Evolutionary conservation across 2,329 filamentous ascomycete species (phyloP), one percentile per base, ranked within the genome.

Genomic region (Grosmannia clavigera): DNA sequence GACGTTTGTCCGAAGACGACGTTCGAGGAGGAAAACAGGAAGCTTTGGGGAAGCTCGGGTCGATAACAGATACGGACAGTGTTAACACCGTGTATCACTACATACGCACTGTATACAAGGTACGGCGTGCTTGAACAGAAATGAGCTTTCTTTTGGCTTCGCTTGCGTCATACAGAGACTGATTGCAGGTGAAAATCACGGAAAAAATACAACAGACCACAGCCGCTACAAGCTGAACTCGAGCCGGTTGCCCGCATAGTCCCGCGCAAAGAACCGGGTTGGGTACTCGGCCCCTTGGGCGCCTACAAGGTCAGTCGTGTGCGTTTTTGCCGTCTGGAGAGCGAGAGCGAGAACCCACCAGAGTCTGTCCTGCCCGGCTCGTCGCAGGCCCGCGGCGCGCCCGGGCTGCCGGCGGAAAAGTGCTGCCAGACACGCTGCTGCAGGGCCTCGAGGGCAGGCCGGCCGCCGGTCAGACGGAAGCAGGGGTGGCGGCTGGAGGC

Each of bases 191-290:
- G 38, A 40, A 40, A 51, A 25, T 12, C 22, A 51, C 46, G 48
- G 5, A 51, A 27, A n/a, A 5, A 29, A 1, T 12, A 25, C 48
- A 25, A 25, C 48, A 9, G 9, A 22, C 48, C 12, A 22, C 22
- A 25, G 22, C 22, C 22, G 16, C 31, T 57, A 80, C 60, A 79
- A 58, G 58, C 74, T 79, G 64, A 82, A 82, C 66, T 81, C 79
- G 40, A 82, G 66, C 58, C 75, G 68, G 64, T 82, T 81, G 2
- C 80, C 79, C 1, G 78, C 78, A 69, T 75, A 82, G 64, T 82
- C 79, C 61, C 80, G 75, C 0, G 81, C 82, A 68, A 86, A 86
- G 68, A 86, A 86, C 16, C 83, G 73, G 43, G 71, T 73, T 0
- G 83, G 82, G 65, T 83, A 85, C 67, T 85, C 83, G 1, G 78